These are phyloP conservation scores for Skeletonema menzelii DNA, from an alignment of 108 stramenopile genomes.

Conservation along the genomic window DNA sequence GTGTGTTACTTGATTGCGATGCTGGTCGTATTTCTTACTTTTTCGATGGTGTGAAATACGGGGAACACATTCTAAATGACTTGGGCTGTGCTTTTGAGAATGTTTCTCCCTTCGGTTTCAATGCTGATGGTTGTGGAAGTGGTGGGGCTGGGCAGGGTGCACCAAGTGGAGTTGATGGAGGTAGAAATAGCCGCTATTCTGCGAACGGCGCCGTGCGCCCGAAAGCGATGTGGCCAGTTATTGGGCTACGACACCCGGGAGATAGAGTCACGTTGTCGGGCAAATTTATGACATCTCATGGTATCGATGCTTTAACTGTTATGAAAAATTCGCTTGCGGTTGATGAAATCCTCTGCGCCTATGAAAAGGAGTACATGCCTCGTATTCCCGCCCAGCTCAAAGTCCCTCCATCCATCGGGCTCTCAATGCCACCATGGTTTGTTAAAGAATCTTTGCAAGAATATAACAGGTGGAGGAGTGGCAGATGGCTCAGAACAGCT, in stretches of 20 bases:
- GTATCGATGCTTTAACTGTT: conserved; percentile 60
- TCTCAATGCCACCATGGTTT: conserved; percentile 65
- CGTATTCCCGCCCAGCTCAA: not conserved
- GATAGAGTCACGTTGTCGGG: conserved; percentile 89
- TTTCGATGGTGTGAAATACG: conserved; percentile 95
- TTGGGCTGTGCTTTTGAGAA: conserved; percentile 95
- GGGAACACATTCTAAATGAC: conserved; percentile 94
- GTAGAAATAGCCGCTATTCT: conserved; percentile 62
- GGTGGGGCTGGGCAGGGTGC: conserved; percentile 86
- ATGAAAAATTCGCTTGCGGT: conserved; percentile 68
- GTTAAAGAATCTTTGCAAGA: conserved; percentile 69
- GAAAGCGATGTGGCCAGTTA: conserved; percentile 89
- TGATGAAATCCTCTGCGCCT: conserved; percentile 64
- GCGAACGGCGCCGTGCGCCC: conserved; percentile 78
- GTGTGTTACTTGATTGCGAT: conserved; percentile 95
- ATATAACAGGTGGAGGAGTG: conserved; percentile 66
- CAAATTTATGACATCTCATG: conserved; percentile 85
- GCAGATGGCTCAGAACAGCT: conserved; percentile 35
- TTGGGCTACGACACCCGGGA: conserved; percentile 89
- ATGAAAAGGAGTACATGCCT: conserved; percentile 18
- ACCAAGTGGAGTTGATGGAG: conserved; percentile 77
- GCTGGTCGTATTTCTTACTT: conserved; percentile 91
- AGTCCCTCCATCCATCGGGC: not conserved
- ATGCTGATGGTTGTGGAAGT: conserved; percentile 84
- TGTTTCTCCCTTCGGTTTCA: conserved; percentile 86